Evolutionary conservation across 2,329 filamentous ascomycete genomes (phyloP).

Genomic region (Neonectria ditissima): DNA sequence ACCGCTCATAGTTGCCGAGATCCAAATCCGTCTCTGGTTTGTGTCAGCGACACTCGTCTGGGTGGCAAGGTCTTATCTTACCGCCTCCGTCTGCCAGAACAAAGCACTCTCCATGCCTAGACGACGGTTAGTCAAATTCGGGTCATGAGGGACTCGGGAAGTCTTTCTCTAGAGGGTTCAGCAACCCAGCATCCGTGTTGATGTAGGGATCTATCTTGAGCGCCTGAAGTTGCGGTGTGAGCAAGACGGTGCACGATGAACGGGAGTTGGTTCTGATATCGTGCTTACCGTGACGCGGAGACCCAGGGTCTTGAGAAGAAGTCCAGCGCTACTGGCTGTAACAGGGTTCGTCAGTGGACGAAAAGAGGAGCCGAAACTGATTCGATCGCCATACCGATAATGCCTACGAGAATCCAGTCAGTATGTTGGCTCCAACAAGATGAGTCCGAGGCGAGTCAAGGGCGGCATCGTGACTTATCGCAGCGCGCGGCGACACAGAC

Average conservation of each 20-base stretch:
- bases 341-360: constrained; percentile 16
- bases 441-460: not conserved
- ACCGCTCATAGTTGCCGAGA: constrained; percentile 68
- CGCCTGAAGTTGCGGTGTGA: constrained; percentile 36
- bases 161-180: constrained; percentile 50
- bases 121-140: constrained; percentile 20
- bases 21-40: constrained; percentile 60
- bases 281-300: constrained; percentile 71
- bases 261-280: not conserved
- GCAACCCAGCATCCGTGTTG: constrained; percentile 52
- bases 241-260: not conserved
- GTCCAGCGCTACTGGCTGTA: constrained; percentile 61
- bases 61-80: constrained; percentile 12
- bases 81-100: constrained; percentile 77
- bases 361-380: not conserved
- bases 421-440: not conserved
- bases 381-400: constrained; percentile 7
- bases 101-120: constrained; percentile 87
- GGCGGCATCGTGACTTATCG: not conserved
- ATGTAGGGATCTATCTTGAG: constrained; percentile 65
- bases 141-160: not conserved
- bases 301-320: constrained; percentile 83
- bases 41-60: constrained; percentile 16
- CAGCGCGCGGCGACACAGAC: not conserved
- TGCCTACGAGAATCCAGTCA: constrained; percentile 12